These are phyloP conservation scores for Starmera pachycereana DNA, from an alignment of 805 yeast species.

Conservation along the genomic window DNA sequence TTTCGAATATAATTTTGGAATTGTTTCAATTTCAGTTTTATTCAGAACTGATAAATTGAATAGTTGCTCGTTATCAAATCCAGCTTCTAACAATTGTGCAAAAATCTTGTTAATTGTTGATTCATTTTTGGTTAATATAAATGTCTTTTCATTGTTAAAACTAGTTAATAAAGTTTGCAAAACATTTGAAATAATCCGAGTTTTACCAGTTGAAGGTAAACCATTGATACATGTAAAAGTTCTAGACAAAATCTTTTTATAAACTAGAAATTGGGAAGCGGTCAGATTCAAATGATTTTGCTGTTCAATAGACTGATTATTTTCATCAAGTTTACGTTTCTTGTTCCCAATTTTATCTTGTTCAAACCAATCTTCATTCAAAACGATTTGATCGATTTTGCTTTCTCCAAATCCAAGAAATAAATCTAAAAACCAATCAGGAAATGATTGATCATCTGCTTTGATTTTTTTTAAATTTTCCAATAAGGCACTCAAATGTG, in stretches of 20 bases:
- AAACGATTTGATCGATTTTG: neutral
- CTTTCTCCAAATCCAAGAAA: constrained; percentile 23
- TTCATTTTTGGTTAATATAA: constrained; percentile 7
- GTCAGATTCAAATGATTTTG: neutral
- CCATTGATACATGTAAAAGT: constrained; percentile 39
- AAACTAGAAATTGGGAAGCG: neutral
- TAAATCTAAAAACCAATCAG: constrained; percentile 25
- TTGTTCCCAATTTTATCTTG: too few relatives aligned
- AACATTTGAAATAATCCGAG: constrained; percentile 18
- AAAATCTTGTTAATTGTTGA: neutral
- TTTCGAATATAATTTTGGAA: constrained; percentile 3
- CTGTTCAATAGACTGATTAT: too few relatives aligned
- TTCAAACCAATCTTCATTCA: too few relatives aligned
- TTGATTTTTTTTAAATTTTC: constrained; percentile 2
- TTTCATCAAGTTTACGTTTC: too few relatives aligned
- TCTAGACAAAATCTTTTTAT: constrained; percentile 4
- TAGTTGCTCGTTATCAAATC: neutral
- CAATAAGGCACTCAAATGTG: neutral
- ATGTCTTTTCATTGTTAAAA: constrained; percentile 8
- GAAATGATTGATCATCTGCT: constrained; percentile 10
- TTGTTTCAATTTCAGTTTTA: too few relatives aligned
- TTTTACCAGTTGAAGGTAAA: constrained; percentile 46
- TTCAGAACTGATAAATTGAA: constrained; percentile 2
- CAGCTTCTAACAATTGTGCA: neutral
- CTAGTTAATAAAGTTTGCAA: constrained; percentile 13